Base-by-base conservation (phyloP, 129 eudicot genomes). In the Flaveria robusta region DNA sequence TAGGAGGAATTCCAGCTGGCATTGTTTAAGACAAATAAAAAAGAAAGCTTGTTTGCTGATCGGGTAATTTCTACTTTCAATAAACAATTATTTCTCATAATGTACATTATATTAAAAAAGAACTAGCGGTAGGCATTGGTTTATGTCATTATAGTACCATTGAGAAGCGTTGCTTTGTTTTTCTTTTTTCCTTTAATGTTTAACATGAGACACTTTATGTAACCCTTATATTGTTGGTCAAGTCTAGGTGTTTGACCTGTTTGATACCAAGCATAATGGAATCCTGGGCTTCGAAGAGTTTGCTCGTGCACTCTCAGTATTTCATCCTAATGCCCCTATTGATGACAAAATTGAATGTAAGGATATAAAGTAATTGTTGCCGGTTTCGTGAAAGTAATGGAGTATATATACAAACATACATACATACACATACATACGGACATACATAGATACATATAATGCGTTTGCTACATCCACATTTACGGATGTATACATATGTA, bases 1-100 rank as follows among this genome's bases (percentile, higher is more conserved):
- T 87, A 86, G 94, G 94, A 88, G 85, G 94, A 88, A 60, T 88
- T 88, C 84, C 94, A 88, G 52, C 83, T 88, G 50, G 94, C 91
- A 31, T 75, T 84, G 42, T 88, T 86, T 41, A 88, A 88, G 72
- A 84, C 94, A 47, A 88, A 86, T 75, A 84, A 82, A 64, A 86
- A 88, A 85, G 88, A 84, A 79, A 86, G 94, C 81, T 68, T 86
- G 50, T 88, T 86, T 77, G 94, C 94, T 62, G 94, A 86, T 78
- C 80, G 90, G 85, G 94, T 89, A 50, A 42, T 65, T 56, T 29
- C 52, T 77, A n/a, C 66, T 14, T 51, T 72, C 59, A 11, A 70
- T 47, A 66, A 76, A 41, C 52, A 37, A 14, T 20, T 50, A 66
- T 50, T 29, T 76, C n/a, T 11, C 73, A 43, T 68, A 68, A 43